These are phyloP conservation scores for Nowakowskiella sp. DNA, from an alignment of 192 early-diverging fungal species.

Conservation along the genomic window DNA sequence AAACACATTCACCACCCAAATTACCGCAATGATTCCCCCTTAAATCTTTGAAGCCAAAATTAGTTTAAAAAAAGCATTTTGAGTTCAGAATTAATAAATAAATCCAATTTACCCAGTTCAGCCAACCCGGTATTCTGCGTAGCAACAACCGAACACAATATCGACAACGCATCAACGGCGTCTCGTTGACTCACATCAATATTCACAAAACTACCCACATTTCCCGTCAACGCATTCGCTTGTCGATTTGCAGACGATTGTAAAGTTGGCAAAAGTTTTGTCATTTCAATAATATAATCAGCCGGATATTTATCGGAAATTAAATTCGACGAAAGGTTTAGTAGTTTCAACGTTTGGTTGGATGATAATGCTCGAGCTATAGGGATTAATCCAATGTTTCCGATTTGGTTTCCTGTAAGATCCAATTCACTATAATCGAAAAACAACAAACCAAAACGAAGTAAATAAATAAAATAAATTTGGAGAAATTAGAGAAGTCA, in stretches of 20 bases:
- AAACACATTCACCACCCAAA: constrained; percentile 16
- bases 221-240: not conserved
- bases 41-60: no score
- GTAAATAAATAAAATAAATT: not conserved
- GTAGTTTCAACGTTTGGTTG: constrained; percentile 24
- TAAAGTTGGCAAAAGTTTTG: not conserved
- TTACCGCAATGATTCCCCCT: constrained; percentile 29
- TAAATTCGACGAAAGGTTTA: constrained; percentile 27
- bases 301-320: constrained; percentile 19
- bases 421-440: constrained; percentile 20
- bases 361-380: constrained; percentile 19
- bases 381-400: constrained; percentile 20
- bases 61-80: no score
- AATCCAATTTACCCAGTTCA: no score
- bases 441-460: constrained; percentile 3
- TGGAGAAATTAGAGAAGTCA: not conserved
- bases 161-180: constrained; percentile 17
- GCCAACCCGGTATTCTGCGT: constrained; percentile 14
- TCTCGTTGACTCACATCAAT: not conserved
- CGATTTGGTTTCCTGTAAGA: constrained; percentile 23
- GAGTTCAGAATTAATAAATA: no score
- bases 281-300: no score
- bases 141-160: constrained; percentile 19
- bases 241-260: not conserved
- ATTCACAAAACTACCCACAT: not conserved